Percentiles rank a stretch among this genome's conserved stretches.
Conservation (phyloP, 441 rosid species). For the Geranium incanum region DNA sequence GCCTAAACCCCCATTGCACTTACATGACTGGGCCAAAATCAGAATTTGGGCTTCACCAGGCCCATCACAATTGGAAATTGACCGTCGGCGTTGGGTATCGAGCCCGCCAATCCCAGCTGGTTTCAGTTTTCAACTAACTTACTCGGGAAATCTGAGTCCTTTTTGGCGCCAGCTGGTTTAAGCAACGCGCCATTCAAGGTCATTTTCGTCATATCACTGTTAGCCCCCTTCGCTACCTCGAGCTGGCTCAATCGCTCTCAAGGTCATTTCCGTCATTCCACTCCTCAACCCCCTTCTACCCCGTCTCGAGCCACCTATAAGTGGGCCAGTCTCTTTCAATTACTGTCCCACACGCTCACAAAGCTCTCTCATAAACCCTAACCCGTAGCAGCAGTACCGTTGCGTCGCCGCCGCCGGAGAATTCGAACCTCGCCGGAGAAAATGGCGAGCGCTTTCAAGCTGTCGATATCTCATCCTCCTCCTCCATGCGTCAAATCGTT, state of each 20-base stretch:
- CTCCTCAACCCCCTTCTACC: not conserved
- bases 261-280: not conserved
- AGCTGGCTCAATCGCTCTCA: too few species aligned
- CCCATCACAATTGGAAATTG: not conserved
- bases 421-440: not conserved
- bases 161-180: not conserved
- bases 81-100: too few species aligned
- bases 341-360: not conserved
- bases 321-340: not conserved
- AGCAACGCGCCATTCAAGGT: not conserved
- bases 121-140: not conserved
- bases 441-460: not conserved
- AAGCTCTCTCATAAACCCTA: not conserved
- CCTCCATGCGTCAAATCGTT: not conserved
- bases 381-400: not conserved
- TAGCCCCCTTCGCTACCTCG: not conserved
- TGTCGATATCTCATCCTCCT: slow-evolving; percentile 1
- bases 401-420: not conserved
- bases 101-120: not conserved
- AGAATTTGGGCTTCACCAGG: not conserved
- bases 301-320: not conserved
- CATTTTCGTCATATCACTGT: not conserved
- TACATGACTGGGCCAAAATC: not conserved
- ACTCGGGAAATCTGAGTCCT: not conserved
- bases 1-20: too few species aligned